Conservation (phyloP, 1,284 basidiomycete species). For the Microbotryum scabiosae region DNA sequence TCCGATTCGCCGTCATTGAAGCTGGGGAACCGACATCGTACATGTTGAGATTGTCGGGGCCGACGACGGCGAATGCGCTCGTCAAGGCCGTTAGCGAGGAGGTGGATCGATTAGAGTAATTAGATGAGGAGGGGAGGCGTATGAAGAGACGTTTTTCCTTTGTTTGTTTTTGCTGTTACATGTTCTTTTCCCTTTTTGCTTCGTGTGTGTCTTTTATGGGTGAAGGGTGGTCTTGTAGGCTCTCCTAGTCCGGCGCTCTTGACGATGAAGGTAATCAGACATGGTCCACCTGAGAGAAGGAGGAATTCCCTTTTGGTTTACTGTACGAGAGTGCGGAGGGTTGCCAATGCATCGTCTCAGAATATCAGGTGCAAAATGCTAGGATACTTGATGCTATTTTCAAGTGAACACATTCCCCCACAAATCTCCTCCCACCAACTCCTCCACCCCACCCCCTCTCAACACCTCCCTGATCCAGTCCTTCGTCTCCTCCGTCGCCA, state of each 20-base stretch:
- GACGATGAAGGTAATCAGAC: too few relatives aligned
- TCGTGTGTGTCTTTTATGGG: too few relatives aligned
- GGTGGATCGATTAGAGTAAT: neutral
- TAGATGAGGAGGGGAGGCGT: neutral
- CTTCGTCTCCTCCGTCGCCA: conserved; percentile 61
- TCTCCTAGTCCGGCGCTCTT: too few relatives aligned
- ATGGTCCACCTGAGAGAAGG: too few relatives aligned
- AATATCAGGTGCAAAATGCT: neutral
- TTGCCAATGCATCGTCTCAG: neutral
- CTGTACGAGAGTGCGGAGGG: too few relatives aligned
- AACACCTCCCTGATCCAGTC: conserved; percentile 52
- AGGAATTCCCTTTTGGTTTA: too few relatives aligned
- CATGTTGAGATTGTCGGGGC: conserved; percentile 21
- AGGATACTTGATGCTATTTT: too few relatives aligned
- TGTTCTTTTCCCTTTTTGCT: neutral
- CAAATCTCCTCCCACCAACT: conserved; percentile 54
- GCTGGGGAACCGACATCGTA: conserved; percentile 27
- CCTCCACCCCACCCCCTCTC: conserved; percentile 25
- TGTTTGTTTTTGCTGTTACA: neutral
- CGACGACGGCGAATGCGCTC: neutral
- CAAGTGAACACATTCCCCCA: conserved; percentile 53
- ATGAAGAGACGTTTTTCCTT: neutral
- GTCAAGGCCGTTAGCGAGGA: neutral
- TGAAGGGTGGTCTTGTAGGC: too few relatives aligned
- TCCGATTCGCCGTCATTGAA: conserved; percentile 32